Evolutionary conservation across 306 rosid genomes (phyloP), one percentile per base, ranked within the genome.

Genomic region (Sicyos baderoa): DNA sequence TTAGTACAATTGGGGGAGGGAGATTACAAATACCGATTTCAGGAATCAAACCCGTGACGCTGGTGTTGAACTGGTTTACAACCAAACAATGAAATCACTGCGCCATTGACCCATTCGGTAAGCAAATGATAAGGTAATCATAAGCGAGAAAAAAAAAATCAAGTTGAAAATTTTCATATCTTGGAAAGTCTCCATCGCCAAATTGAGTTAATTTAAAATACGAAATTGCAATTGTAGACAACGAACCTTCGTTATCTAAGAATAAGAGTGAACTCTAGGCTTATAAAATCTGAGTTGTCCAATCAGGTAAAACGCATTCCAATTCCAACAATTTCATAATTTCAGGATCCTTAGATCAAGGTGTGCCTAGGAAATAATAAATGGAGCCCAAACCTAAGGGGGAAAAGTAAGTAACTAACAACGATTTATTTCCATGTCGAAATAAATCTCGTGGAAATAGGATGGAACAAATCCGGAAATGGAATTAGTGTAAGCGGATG

Each of bases 241-340:
- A 12, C 9, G 11, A 65, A 65, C 18, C 71, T 3, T 22, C 71
- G 10, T 47, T 12, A 49, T 12, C 54, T 6, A 45, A 21, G 54
- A 44, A 19, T 21, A 65, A 65, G 7, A 22, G 37, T 22, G 54
- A 45, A 65, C 45, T 44, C 17, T 22, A 25, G 14, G 12, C 54
- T 21, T 13, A 2, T 0, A 19, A 45, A 45, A 19, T 45, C 25
- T 7, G 53, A 35, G 32, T 42, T 64, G 18, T 47, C 32, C 12
- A 64, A 64, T 45, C 13, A 18, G 17, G 52, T 61, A 63, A 62
- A 37, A 63, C 13, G 52, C 52, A 63, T 40, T 42, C n/a, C 52
- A 63, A 11, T n/a, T n/a, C n/a, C n/a, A n/a, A n/a, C n/a, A n/a
- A n/a, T n/a, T n/a, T n/a, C 40, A 56, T 21, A 56, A 4, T 61